A percentile compares a stretch with the other conserved stretches of the same genome.
Conservation (phyloP, 2,329 filamentous ascomycete species). For the Alternaria viburni region DNA sequence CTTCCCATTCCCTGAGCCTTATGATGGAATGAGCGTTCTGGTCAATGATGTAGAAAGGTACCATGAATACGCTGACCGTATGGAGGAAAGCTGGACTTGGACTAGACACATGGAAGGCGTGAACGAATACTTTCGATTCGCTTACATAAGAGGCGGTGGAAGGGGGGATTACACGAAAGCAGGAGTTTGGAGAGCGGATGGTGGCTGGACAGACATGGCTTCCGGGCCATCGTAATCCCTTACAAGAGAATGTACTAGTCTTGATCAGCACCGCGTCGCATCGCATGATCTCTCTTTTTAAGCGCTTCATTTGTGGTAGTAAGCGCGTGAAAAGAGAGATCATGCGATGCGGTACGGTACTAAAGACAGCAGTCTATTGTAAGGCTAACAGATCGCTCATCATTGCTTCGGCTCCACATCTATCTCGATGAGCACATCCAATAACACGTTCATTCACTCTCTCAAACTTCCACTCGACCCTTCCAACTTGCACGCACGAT, state of each 20-base stretch:
- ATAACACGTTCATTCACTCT: background rate
- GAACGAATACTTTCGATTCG: conserved; percentile 80
- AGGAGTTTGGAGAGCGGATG: conserved; percentile 69
- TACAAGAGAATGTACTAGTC: background rate
- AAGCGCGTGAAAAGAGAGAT: background rate
- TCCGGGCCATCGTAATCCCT: conserved; percentile 56
- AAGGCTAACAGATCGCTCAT: background rate
- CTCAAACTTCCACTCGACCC: background rate
- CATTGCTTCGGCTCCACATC: background rate
- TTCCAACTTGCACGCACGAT: background rate
- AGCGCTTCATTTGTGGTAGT: too few species aligned
- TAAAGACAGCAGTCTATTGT: background rate
- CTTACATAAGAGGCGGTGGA: conserved; percentile 69
- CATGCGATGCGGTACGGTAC: background rate
- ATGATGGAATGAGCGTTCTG: conserved; percentile 78
- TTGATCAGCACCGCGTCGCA: background rate
- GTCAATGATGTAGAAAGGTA: conserved; percentile 88
- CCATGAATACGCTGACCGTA: conserved; percentile 66
- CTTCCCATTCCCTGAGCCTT: conserved; percentile 56
- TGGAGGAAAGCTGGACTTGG: conserved; percentile 63
- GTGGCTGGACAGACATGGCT: conserved; percentile 71
- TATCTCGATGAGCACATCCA: background rate
- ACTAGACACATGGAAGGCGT: conserved; percentile 53
- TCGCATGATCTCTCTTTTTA: background rate
- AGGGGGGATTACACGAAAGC: conserved; percentile 78